phyloP scores from a whole-genome alignment of 2,329 filamentous ascomycete species.

The Colletotrichum sp. region DNA sequence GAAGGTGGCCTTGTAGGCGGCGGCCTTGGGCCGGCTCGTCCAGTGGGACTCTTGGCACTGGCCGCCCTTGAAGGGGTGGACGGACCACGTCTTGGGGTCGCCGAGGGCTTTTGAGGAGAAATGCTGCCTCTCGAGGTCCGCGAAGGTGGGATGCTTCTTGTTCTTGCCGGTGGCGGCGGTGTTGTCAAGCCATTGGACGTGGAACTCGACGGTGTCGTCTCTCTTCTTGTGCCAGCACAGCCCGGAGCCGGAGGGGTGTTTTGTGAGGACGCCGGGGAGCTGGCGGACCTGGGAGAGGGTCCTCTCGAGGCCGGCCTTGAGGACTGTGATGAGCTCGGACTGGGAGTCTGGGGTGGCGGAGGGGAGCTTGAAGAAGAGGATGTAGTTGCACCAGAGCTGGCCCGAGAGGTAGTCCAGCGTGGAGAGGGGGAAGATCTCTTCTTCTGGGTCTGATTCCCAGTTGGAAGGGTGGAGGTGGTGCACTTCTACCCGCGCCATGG shows the following conservation, averaged over 20 bases:
- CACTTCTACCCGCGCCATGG: background rate
- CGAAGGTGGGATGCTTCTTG: conserved; percentile 31
- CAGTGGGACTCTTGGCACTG: conserved; percentile 42
- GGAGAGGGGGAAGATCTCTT: conserved; percentile 40
- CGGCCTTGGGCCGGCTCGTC: conserved; percentile 33
- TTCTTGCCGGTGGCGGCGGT: background rate
- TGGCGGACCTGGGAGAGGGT: conserved; percentile 42
- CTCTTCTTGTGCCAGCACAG: conserved; percentile 39
- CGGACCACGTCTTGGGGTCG: conserved; percentile 36
- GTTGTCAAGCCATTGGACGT: conserved; percentile 40
- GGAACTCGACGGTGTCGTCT: conserved; percentile 34
- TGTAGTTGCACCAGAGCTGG: conserved; percentile 41
- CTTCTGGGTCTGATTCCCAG: conserved; percentile 40
- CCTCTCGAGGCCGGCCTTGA: conserved; percentile 38
- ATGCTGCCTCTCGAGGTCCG: conserved; percentile 39
- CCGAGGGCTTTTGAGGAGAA: conserved; percentile 37
- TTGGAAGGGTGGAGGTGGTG: conserved; percentile 31
- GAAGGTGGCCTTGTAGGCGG: conserved; percentile 47
- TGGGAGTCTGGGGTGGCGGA: conserved; percentile 21
- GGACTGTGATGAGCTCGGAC: conserved; percentile 22
- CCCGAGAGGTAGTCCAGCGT: conserved; percentile 40
- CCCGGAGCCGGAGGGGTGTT: conserved; percentile 36
- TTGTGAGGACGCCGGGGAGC: conserved; percentile 42
- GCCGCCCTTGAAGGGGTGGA: conserved; percentile 42
- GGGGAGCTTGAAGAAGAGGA: conserved; percentile 41